Evolutionary conservation across 768 basidiomycete genomes (phyloP), one percentile per base, ranked within the genome.

Genomic region (Xerocomus spinulosus): DNA sequence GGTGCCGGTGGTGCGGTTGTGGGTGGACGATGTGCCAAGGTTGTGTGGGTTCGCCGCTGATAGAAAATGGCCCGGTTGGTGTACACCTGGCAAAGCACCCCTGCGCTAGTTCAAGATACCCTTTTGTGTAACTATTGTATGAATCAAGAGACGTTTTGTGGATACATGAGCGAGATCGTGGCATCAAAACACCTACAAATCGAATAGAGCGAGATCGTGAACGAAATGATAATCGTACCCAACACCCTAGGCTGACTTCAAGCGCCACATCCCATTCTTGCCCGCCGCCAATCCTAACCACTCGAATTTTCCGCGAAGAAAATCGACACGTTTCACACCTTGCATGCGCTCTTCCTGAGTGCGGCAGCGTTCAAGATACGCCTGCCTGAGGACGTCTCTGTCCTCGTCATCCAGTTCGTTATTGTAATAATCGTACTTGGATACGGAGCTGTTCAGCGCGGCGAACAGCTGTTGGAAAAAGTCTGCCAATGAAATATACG

Each of bases 231-330:
- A 10, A 28, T 28, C 26, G 26, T 6, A 6, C 26, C 6, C 10
- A 42, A 13, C 38, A 18, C 9, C 4, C 28, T 17, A 42, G 3
- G 40, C 69, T 32, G 79, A 75, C 65, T 78, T 83, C 59, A 87
- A 73, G 64, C 83, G 79, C 80, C 82, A 85, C 65, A 79, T 70
- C 8, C 84, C 83, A 28, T 77, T 73, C 55, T 70, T 75, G 2
- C 75, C 75, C 44, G 75, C 73, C 40, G 61, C 62, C 48, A 87
- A 62, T 7, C 85, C 85, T 46, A 74, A 67, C 62, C 84, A 76
- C 9, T 78, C 57, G 39, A 68, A 63, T 50, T 73, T 74, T 29
- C 71, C 73, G 13, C 78, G 78, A 65, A 87, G 63, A 55, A 74
- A 87, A 66, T 86, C 84, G 5, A 86, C 72, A 42, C 73, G 72